Percentiles rank a stretch among this genome's conserved stretches.
Conservation (phyloP, 2,329 filamentous ascomycete species). For the Nemania sp. region DNA sequence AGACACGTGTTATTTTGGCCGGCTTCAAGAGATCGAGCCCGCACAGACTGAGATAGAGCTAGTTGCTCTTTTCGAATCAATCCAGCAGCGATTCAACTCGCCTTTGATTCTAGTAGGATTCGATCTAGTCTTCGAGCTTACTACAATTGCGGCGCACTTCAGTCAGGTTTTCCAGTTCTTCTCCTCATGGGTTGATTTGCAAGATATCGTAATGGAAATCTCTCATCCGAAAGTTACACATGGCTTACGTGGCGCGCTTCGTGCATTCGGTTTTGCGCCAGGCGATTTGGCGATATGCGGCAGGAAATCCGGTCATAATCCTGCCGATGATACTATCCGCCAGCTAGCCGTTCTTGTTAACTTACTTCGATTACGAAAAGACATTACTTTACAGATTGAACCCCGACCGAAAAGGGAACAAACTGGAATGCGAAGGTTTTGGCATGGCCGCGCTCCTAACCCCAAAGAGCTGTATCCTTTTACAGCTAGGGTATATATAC, state of each 20-base stretch:
- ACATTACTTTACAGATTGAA: conserved; percentile 12
- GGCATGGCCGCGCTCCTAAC: conserved; percentile 9
- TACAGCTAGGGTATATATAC: conserved; percentile 22
- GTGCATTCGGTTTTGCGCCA: conserved; percentile 23
- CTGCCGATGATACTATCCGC: conserved; percentile 30
- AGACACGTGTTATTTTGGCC: conserved; percentile 26
- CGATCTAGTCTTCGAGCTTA: conserved; percentile 26
- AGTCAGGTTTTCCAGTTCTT: conserved; percentile 26
- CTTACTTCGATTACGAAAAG: conserved; percentile 6
- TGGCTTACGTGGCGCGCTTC: conserved; percentile 29
- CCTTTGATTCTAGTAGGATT: conserved; percentile 30
- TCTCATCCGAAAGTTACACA: background rate
- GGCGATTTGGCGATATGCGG: conserved; percentile 9
- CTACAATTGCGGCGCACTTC: conserved; percentile 29
- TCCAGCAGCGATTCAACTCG: conserved; percentile 6
- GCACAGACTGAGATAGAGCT: conserved; percentile 17
- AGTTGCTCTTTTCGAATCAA: conserved; percentile 21
- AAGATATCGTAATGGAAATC: conserved; percentile 29
- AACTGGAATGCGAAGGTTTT: conserved; percentile 7
- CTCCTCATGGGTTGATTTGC: conserved; percentile 34
- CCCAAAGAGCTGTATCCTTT: conserved; percentile 31
- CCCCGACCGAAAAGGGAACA: background rate
- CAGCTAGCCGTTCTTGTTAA: conserved; percentile 23
- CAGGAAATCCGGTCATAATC: conserved; percentile 29
- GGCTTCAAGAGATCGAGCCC: conserved; percentile 30